Base-by-base conservation (phyloP, 768 basidiomycete genomes). In the Epithele typhae region DNA sequence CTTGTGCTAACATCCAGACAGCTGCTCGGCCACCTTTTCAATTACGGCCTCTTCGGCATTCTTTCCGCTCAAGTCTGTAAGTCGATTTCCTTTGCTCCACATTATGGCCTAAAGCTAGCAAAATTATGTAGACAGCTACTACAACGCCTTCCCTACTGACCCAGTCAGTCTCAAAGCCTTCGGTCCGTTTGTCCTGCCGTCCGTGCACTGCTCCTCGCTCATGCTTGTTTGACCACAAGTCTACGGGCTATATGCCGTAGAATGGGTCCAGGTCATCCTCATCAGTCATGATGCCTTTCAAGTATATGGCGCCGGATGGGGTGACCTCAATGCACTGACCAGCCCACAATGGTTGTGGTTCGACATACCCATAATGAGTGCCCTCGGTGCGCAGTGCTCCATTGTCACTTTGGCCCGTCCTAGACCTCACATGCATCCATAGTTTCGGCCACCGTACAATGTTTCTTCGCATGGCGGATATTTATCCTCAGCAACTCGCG, bases 401-500 rank as follows among this genome's bases (percentile, higher is more conserved):
- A 36, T 45, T 18, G 15, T 25, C 30, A 22, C 22, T 19, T 4
- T 25, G n/a, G 10, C 21, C 22, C n/a, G n/a, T n/a, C n/a, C n/a
- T n/a, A n/a, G n/a, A n/a, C n/a, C n/a, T n/a, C n/a, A n/a, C n/a
- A n/a, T 45, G 5, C 17, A 8, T 19, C 17, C 5, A 5, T 23
- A 45, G 45, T 46, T 3, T 46, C 38, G 5, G 25, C 37, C 27
- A n/a, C 37, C 5, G 52, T 49, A 11, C 52, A 53, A 27, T 12
- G 33, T 7, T 49, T 49, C 40, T 53, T 41, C 36, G 43, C 47
- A 5, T 53, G 52, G 52, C 22, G 52, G 25, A 43, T 49, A 15
- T 42, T 25, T 18, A 25, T 49, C 9, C 23, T 49, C 17, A 37
- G 35, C 11, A 23, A 22, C 3, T 35, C 19, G 15, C 5, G 11